Base-by-base conservation (phyloP, 83 land plant genomes). In the Picea abies region DNA sequence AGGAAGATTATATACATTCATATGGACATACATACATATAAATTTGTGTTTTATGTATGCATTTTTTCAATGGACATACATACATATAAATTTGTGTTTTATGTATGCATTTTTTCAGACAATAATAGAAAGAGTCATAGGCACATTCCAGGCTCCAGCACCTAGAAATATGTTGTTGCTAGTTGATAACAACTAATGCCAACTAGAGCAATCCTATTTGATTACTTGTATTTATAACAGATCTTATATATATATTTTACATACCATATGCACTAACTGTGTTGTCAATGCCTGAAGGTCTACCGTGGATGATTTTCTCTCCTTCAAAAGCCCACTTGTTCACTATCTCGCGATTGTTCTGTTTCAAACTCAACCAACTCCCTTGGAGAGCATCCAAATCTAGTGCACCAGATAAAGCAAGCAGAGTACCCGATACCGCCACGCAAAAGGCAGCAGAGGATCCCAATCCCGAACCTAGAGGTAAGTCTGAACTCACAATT, bases 301-400 rank as follows among this genome's bases (percentile, higher is more conserved):
- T 93, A 23, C 99, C 99, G 85, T 97, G 99, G 69, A 97, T 92
- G 80, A 97, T 94, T 76, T 94, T 96, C 78, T 97, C 99, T 32
- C 96, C 99, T 85, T 97, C 95, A 84, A 97, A 95, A 32, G 98
- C 99, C 99, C 99, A 97, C 70, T 86, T 95, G 87, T 95, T 97
- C 20, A 97, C 88, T 75, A 97, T 37, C 11, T 91, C 94, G 35
- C 88, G 85, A 1, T 91, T 92, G 22, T 37, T 82, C 65, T 94
- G 89, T 8, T 76, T 83, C 29, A 86, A 85, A 14, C 60, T 60
- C 22, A 85, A 69, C 96, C 94, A 95, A 39, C 85, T 87, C 23
- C 77, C 71, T 3, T 85, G 67, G 61, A 68, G 68, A 16, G 22
- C 26, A 76, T 87, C 90, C 26, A 84, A 29, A 41, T 70, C 82